phyloP scores from a whole-genome alignment of 805 yeast species.

The Novakomyces olei region DNA sequence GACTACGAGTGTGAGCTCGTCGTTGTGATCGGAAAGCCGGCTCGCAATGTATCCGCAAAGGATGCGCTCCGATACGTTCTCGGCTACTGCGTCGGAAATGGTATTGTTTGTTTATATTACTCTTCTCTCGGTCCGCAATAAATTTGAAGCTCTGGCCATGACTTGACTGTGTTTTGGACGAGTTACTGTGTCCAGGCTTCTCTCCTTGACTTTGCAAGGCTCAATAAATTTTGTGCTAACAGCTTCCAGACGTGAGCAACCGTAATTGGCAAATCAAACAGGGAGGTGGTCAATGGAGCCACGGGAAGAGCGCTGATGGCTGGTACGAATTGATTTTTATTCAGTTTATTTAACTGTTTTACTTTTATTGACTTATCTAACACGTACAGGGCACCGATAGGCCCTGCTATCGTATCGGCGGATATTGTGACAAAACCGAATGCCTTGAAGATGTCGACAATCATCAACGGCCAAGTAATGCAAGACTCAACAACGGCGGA shows the following conservation, averaged over 20 bases:
- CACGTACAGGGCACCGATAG: not conserved
- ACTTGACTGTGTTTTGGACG: too few species aligned
- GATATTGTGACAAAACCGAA: too few species aligned
- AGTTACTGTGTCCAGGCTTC: too few species aligned
- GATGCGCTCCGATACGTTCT: conserved; percentile 27
- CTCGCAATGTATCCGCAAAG: conserved; percentile 21
- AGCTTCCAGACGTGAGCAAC: conserved; percentile 36
- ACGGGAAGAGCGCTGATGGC: conserved; percentile 32
- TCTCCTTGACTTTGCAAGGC: too few species aligned
- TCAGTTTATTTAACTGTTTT: not conserved
- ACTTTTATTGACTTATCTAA: not conserved
- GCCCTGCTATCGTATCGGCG: not conserved
- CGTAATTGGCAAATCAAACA: conserved; percentile 33
- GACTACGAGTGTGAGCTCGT: conserved; percentile 37
- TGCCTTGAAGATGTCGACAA: too few species aligned
- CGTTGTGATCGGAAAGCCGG: conserved; percentile 30
- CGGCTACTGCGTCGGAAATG: conserved; percentile 33
- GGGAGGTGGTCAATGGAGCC: conserved; percentile 32
- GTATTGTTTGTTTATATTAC: too few species aligned
- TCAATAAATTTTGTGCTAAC: too few species aligned
- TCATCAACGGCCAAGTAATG: conserved; percentile 26
- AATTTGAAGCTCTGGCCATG: too few species aligned
- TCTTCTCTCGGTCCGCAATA: too few species aligned
- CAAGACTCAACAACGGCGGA: conserved; percentile 27
- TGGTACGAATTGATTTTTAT: conserved; percentile 40